Conservation (phyloP, 371 early-diverging fungal species). For the Rhizopus arrhizus region DNA sequence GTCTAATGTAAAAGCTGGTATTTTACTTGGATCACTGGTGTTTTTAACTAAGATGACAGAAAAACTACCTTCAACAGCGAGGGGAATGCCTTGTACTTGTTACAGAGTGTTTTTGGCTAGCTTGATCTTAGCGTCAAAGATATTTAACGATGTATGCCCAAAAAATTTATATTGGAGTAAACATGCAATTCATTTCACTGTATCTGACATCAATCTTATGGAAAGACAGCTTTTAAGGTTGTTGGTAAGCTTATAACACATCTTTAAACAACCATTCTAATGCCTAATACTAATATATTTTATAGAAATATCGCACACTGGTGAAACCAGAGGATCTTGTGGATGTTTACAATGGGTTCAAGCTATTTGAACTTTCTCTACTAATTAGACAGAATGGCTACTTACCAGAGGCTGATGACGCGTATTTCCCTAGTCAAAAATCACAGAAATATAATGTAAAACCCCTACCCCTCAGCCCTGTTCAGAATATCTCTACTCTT, state of each 20-base stretch:
- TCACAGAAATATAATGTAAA: too few relatives aligned
- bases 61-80: conserved; percentile 40
- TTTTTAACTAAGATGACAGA: conserved; percentile 58
- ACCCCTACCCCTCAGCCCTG: too few relatives aligned
- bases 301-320: background rate
- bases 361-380: background rate
- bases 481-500: too few relatives aligned
- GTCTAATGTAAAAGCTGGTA: conserved; percentile 59
- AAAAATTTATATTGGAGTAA: conserved; percentile 82
- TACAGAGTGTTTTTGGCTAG: conserved; percentile 66
- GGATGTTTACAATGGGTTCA: background rate
- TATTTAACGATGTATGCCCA: conserved; percentile 75
- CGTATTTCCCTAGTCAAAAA: too few relatives aligned
- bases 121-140: conserved; percentile 71
- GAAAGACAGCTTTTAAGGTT: conserved; percentile 77
- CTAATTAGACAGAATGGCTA: background rate
- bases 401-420: background rate
- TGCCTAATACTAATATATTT: background rate
- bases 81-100: conserved; percentile 71
- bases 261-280: background rate
- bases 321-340: background rate
- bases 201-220: conserved; percentile 80
- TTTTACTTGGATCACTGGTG: conserved; percentile 61
- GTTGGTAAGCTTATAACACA: conserved; percentile 41
- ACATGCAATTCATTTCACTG: conserved; percentile 67